phyloP scores from a whole-genome alignment of 2,329 filamentous ascomycete genomes.

The Exophiala aquamarina region DNA sequence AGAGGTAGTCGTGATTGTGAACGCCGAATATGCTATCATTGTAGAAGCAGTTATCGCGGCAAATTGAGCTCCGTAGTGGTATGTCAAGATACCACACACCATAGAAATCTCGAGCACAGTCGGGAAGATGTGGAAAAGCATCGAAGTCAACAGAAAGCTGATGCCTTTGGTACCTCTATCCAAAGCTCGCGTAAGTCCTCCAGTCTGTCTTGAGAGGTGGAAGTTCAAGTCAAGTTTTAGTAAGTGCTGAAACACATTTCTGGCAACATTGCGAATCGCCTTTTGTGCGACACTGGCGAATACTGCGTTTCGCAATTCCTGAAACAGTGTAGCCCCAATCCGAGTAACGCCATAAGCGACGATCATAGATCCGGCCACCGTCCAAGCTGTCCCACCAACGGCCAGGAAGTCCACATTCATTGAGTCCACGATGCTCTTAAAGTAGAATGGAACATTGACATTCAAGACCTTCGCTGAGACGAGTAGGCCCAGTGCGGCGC shows the following conservation, averaged over 20 bases:
- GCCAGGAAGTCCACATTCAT: constrained; percentile 95
- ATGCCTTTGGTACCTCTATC: constrained; percentile 98
- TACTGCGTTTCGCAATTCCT: constrained; percentile 91
- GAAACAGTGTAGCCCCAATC: constrained; percentile 84
- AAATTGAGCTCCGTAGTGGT: constrained; percentile 90
- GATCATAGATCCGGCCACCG: constrained; percentile 89
- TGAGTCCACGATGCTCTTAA: constrained; percentile 94
- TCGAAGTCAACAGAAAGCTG: constrained; percentile 92
- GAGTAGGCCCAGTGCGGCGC: constrained; percentile 77
- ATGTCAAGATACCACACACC: constrained; percentile 94
- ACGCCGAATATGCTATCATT: constrained; percentile 93
- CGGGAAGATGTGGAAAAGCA: constrained; percentile 96
- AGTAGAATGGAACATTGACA: constrained; percentile 98
- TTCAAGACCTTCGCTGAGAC: constrained; percentile 93
- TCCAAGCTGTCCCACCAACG: constrained; percentile 82
- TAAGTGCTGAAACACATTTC: constrained; percentile 89
- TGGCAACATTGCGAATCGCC: constrained; percentile 85
- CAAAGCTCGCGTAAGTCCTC: constrained; percentile 88
- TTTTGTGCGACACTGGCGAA: constrained; percentile 98
- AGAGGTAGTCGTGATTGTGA: constrained; percentile 92
- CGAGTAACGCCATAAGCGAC: constrained; percentile 82
- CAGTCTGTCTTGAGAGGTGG: constrained; percentile 90
- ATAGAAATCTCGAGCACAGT: constrained; percentile 91
- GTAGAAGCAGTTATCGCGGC: constrained; percentile 86
- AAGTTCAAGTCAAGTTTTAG: constrained; percentile 88